Conservation (phyloP, 768 basidiomycete species). For the Chalciporus piperatus region DNA sequence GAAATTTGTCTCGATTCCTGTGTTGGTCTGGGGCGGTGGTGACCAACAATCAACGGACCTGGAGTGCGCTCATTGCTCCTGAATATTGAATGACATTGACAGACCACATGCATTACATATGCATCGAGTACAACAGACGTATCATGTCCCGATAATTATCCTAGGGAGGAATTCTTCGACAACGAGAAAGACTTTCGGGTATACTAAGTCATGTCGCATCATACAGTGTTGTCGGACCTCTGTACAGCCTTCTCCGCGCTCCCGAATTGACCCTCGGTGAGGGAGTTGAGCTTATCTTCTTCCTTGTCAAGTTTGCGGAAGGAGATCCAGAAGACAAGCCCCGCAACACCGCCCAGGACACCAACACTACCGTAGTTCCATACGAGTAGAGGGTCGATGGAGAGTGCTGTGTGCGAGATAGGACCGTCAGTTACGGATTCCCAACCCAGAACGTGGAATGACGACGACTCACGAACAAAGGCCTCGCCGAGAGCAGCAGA, state of each 20-base stretch:
- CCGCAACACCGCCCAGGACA: constrained; percentile 50
- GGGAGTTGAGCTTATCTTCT: constrained; percentile 62
- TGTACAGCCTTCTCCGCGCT: constrained; percentile 1
- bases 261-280: constrained; percentile 39
- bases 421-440: background rate
- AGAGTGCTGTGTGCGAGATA: constrained; percentile 42
- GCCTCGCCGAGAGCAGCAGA: constrained; percentile 66
- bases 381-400: constrained; percentile 67
- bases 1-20: background rate
- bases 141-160: no score
- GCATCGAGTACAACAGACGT: background rate
- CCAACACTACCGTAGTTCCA: constrained; percentile 71
- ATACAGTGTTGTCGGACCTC: background rate
- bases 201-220: background rate
- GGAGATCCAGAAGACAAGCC: constrained; percentile 51
- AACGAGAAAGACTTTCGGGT: background rate
- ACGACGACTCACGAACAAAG: constrained; percentile 54
- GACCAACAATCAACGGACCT: no score
- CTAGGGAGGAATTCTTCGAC: no score
- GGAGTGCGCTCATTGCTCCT: background rate
- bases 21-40: no score
- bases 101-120: background rate
- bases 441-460: background rate
- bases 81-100: no score
- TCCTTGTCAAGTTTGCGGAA: constrained; percentile 55